phyloP scores from a whole-genome alignment of 1,284 basidiomycete genomes.

The Crucibulum parvulum region DNA sequence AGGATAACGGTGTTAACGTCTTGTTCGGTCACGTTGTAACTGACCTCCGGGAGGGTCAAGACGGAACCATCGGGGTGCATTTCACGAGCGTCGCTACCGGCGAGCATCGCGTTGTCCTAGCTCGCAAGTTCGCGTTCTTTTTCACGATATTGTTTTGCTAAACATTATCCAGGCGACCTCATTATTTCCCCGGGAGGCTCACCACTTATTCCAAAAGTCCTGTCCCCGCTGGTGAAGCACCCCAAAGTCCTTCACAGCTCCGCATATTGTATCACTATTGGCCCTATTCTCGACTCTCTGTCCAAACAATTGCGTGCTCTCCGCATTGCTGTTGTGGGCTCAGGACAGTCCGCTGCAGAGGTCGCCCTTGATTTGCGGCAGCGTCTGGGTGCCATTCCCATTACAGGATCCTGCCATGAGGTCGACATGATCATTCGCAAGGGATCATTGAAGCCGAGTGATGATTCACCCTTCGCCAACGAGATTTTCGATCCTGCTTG shows the following conservation, averaged over 20 bases:
- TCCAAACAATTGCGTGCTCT: slow-evolving; percentile 33
- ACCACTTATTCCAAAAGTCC: slow-evolving; percentile 48
- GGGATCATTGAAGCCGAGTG: slow-evolving; percentile 60
- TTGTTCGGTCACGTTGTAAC: slow-evolving; percentile 58
- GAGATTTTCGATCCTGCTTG: slow-evolving; percentile 64
- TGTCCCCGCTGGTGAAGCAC: slow-evolving; percentile 40
- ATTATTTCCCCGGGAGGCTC: slow-evolving; percentile 61
- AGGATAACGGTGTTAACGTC: slow-evolving; percentile 50
- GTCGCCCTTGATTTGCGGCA: slow-evolving; percentile 57
- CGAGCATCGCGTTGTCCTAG: slow-evolving; percentile 35
- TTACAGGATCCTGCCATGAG: slow-evolving; percentile 34
- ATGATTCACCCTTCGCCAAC: slow-evolving; percentile 65
- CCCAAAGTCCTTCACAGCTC: slow-evolving; percentile 53
- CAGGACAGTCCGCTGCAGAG: slow-evolving; percentile 62
- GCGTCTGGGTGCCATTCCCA: slow-evolving; percentile 41
- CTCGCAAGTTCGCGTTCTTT: slow-evolving; percentile 42
- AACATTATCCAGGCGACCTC: slow-evolving; percentile 44
- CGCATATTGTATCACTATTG: slow-evolving; percentile 47
- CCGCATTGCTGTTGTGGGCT: slow-evolving; percentile 59
- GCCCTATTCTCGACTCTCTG: slow-evolving; percentile 39
- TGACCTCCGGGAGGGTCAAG: slow-evolving; percentile 39
- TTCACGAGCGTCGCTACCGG: slow-evolving; percentile 43
- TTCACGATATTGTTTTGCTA: slow-evolving; percentile 7
- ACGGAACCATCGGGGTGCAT: slow-evolving; percentile 45
- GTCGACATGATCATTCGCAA: slow-evolving; percentile 63